These are phyloP conservation scores for Boeremia lycopersici DNA, from an alignment of 2,329 filamentous ascomycete species.

Conservation along the genomic window DNA sequence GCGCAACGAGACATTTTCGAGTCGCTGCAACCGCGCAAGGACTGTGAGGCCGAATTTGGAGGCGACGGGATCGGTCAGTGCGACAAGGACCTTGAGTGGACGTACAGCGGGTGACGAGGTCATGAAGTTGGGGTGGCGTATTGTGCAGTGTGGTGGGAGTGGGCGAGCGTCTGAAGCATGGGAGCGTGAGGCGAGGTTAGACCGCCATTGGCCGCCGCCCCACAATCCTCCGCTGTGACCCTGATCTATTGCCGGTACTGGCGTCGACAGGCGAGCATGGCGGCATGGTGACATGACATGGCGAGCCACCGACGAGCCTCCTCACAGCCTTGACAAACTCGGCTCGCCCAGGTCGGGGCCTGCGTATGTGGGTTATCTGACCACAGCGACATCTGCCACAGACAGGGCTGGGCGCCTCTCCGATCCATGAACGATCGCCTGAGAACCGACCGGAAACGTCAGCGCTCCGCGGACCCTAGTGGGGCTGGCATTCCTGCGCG, in stretches of 20 bases:
- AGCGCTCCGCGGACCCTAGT: neutral
- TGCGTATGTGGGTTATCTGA: neutral
- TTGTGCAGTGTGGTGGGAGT: constrained; percentile 11
- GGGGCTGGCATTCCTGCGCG: neutral
- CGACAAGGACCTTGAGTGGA: constrained; percentile 62
- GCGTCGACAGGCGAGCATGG: neutral
- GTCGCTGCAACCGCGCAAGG: constrained; percentile 70
- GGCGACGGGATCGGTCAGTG: constrained; percentile 68
- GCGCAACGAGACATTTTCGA: constrained; percentile 64
- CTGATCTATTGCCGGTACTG: constrained; percentile 1
- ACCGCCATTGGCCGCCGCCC: constrained; percentile 31
- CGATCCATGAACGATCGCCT: neutral
- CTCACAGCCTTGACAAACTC: neutral
- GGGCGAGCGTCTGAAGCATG: constrained; percentile 11
- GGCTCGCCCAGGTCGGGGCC: constrained; percentile 1
- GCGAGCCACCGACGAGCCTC: neutral
- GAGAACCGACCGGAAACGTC: neutral
- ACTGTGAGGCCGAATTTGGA: constrained; percentile 70
- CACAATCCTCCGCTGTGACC: constrained; percentile 9
- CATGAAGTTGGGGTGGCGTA: constrained; percentile 22
- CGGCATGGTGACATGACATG: constrained; percentile 1
- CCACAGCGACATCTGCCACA: neutral
- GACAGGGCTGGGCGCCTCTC: neutral
- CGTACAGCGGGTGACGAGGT: constrained; percentile 28
- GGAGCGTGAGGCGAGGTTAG: constrained; percentile 19